Evolutionary conservation across 2,329 filamentous ascomycete genomes (phyloP).

Genomic region (Acephala macrosclerotiorum): DNA sequence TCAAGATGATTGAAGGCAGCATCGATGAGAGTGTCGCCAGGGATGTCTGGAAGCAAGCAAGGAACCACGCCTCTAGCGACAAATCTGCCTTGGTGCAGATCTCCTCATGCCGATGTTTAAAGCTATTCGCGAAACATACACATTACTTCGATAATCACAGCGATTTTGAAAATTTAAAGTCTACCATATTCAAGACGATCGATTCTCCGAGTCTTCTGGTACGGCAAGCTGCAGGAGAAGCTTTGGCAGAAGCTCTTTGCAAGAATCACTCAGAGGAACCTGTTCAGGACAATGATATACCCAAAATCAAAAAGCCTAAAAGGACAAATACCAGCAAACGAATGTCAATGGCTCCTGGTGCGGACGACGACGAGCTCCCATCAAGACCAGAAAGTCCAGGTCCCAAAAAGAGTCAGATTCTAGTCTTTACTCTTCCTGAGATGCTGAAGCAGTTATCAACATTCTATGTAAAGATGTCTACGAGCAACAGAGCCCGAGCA

Average conservation of each 20-base stretch:
- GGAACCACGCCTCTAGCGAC: conserved; percentile 78
- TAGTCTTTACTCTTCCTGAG: conserved; percentile 79
- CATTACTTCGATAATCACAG: conserved; percentile 85
- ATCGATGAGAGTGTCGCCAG: conserved; percentile 86
- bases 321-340: conserved; percentile 63
- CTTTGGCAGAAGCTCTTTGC: conserved; percentile 82
- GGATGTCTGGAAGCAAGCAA: conserved; percentile 91
- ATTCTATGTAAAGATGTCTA: conserved; percentile 81
- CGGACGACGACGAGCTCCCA: conserved; percentile 77
- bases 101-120: conserved; percentile 80
- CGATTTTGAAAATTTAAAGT: conserved; percentile 90
- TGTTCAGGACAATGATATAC: conserved; percentile 55
- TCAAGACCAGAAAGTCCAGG: conserved; percentile 76
- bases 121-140: conserved; percentile 74
- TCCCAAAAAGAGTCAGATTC: conserved; percentile 74
- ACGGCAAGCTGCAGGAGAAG: conserved; percentile 85
- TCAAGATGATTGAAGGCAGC: conserved; percentile 75
- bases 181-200: conserved; percentile 83
- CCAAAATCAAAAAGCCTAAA: conserved; percentile 73
- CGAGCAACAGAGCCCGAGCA: conserved; percentile 80
- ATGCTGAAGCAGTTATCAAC: conserved; percentile 80
- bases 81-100: conserved; percentile 84
- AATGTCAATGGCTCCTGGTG: conserved; percentile 62
- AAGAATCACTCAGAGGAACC: conserved; percentile 77
- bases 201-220: conserved; percentile 80